A percentile compares a stretch with the other conserved stretches of the same genome.
These are phyloP conservation scores for Rhododendron kiyosumense DNA, from an alignment of 148 eudicot genomes.

Conservation along the genomic window DNA sequence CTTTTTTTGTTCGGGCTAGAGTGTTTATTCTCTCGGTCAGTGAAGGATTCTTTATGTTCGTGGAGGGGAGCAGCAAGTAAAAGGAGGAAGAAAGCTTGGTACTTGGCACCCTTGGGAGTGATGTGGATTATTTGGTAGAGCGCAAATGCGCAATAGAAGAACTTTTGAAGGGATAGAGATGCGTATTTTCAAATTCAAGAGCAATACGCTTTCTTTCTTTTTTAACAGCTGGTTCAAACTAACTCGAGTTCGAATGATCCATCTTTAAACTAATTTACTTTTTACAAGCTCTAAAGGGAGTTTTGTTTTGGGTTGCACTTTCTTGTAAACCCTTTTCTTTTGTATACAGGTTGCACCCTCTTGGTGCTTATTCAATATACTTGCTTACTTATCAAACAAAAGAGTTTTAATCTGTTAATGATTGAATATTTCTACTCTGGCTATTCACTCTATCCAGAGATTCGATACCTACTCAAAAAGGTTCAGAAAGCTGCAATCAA, in stretches of 20 bases:
- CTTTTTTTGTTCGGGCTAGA: too few species aligned
- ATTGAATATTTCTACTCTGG: not conserved
- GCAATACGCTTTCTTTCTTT: not conserved
- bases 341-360: not conserved
- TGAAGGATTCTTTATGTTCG: too few species aligned
- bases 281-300: not conserved
- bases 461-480: conserved; percentile 25
- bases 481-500: conserved; percentile 32
- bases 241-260: not conserved
- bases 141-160: not conserved
- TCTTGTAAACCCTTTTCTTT: not conserved
- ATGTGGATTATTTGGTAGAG: not conserved
- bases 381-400: not conserved
- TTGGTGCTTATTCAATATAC: not conserved
- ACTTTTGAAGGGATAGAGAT: not conserved
- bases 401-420: not conserved
- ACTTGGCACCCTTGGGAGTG: too few species aligned
- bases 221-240: not conserved
- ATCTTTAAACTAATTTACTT: not conserved
- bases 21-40: too few species aligned
- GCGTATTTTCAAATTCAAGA: not conserved
- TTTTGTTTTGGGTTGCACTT: not conserved
- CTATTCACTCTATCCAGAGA: conserved; percentile 26
- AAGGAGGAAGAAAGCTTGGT: too few species aligned
- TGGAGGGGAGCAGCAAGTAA: too few species aligned